Percentiles rank a stretch among this genome's conserved stretches.
These are phyloP conservation scores for Microcyclospora pomicola DNA, from an alignment of 2,329 filamentous ascomycete species.

Conservation along the genomic window DNA sequence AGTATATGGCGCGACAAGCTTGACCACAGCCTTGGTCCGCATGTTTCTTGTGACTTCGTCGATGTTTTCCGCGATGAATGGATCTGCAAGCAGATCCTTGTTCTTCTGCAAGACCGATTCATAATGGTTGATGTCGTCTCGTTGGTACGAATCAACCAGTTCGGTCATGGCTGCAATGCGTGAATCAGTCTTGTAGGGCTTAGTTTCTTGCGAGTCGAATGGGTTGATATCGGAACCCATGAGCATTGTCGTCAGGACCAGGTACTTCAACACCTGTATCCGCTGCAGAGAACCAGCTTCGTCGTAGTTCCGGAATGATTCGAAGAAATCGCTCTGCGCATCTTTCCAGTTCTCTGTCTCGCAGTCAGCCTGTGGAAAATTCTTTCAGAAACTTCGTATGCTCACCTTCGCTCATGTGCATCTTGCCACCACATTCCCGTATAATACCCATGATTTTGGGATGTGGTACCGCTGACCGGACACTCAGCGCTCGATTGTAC, in stretches of 20 bases:
- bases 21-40: constrained; percentile 88
- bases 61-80: constrained; percentile 97
- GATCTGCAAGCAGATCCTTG: constrained; percentile 76
- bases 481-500: constrained; percentile 80
- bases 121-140: constrained; percentile 85
- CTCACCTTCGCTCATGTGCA: constrained; percentile 89
- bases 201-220: constrained; percentile 96
- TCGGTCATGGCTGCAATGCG: constrained; percentile 96
- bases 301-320: constrained; percentile 97
- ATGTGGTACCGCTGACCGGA: constrained; percentile 93
- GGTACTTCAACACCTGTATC: constrained; percentile 94
- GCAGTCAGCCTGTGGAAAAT: constrained; percentile 11
- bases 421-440: constrained; percentile 95
- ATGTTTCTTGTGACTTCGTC: constrained; percentile 97
- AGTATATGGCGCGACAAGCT: constrained; percentile 87
- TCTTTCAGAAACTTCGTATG: constrained; percentile 14
- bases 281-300: constrained; percentile 92
- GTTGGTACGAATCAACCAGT: constrained; percentile 89
- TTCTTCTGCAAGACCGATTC: constrained; percentile 78
- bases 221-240: constrained; percentile 98
- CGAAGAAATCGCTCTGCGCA: constrained; percentile 94
- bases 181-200: constrained; percentile 91
- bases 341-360: constrained; percentile 82
- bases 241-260: constrained; percentile 92
- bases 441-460: constrained; percentile 99